Conservation (phyloP, 2,329 filamentous ascomycete species). For the Calonectria pauciramosa region DNA sequence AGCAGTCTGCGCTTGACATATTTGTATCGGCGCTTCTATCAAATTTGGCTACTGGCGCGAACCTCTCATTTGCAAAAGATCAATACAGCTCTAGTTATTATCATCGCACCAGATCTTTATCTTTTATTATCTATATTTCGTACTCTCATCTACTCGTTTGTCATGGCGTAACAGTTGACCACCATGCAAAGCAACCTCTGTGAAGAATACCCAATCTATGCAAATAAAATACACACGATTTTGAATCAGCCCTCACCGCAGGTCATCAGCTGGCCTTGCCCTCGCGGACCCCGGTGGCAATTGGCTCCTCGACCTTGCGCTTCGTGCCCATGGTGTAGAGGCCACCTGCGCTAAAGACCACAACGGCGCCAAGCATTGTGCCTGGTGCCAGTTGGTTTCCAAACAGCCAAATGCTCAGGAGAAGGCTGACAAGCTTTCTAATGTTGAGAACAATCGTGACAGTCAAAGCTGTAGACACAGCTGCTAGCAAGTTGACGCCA, state of each 20-base stretch:
- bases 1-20: neutral
- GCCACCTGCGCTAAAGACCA: constrained; percentile 93
- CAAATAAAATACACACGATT: neutral
- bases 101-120: neutral
- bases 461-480: constrained; percentile 89
- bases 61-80: neutral
- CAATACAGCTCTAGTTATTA: neutral
- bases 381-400: constrained; percentile 84
- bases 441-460: constrained; percentile 98
- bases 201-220: constrained; percentile 26
- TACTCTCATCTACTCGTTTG: constrained; percentile 9
- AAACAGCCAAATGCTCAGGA: constrained; percentile 94
- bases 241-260: neutral
- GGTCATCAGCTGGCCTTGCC: constrained; percentile 36
- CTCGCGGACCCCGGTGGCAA: constrained; percentile 19
- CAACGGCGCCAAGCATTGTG: constrained; percentile 83
- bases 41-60: too few species aligned
- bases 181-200: neutral
- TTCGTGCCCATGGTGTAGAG: constrained; percentile 84
- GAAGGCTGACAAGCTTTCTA: constrained; percentile 89
- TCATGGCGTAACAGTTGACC: neutral
- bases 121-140: constrained; percentile 1
- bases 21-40: too few species aligned
- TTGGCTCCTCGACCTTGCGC: constrained; percentile 36
- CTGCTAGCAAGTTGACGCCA: constrained; percentile 93